phyloP scores from a whole-genome alignment of 768 basidiomycete genomes.

The Lactarius vividus region DNA sequence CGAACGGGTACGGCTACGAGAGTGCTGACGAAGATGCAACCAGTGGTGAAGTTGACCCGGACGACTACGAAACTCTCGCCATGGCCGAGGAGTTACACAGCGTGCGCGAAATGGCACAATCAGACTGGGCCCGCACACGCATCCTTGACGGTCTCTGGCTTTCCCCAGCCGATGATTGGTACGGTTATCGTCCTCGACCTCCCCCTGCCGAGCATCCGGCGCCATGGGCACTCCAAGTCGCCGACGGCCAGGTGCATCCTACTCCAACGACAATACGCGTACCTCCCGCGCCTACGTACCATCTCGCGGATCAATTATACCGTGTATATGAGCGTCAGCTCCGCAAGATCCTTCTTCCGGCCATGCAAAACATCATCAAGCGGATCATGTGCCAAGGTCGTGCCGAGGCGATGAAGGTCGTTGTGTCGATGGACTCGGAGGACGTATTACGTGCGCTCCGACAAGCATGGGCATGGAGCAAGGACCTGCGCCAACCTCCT shows the following conservation, averaged over 20 bases:
- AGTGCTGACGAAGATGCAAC: conserved; percentile 32
- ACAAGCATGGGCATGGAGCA: conserved; percentile 65
- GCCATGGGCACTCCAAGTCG: conserved; percentile 51
- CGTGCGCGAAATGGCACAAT: conserved; percentile 54
- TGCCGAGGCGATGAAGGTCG: conserved; percentile 54
- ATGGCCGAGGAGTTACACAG: conserved; percentile 47
- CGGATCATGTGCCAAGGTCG: conserved; percentile 62
- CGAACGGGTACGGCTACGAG: conserved; percentile 36
- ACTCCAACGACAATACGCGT: conserved; percentile 45
- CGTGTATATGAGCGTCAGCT: conserved; percentile 57
- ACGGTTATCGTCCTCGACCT: conserved; percentile 36
- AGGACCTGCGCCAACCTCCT: conserved; percentile 55
- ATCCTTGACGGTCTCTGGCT: conserved; percentile 77
- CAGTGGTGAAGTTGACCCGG: conserved; percentile 26
- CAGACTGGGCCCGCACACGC: conserved; percentile 68
- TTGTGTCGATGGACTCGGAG: conserved; percentile 54
- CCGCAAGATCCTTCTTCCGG: conserved; percentile 56
- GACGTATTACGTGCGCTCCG: conserved; percentile 58
- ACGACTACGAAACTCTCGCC: conserved; percentile 34
- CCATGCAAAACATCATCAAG: conserved; percentile 67
- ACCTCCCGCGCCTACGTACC: conserved; percentile 56
- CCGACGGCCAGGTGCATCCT: conserved; percentile 43
- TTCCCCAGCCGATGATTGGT: conserved; percentile 71
- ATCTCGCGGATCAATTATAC: conserved; percentile 64
- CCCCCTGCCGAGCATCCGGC: conserved; percentile 48